These are phyloP conservation scores for Hemileccinum impolitum DNA, from an alignment of 768 basidiomycete species.

Conservation along the genomic window DNA sequence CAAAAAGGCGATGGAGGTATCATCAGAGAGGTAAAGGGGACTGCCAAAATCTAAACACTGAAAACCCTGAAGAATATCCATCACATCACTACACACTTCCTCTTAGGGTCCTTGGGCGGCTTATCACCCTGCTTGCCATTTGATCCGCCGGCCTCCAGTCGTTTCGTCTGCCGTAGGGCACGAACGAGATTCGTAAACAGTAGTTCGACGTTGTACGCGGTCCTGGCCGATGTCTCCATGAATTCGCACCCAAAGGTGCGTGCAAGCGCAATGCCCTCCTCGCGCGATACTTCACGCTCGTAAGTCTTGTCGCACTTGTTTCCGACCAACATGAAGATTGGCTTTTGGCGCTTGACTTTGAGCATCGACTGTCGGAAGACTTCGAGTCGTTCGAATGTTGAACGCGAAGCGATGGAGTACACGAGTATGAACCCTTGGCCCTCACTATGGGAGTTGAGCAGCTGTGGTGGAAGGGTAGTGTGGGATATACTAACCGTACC, in stretches of 20 bases:
- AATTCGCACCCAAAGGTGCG: constrained; percentile 87
- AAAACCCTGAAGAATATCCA: constrained; percentile 56
- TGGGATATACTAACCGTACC: constrained; percentile 71
- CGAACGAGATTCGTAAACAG: constrained; percentile 89
- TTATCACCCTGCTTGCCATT: constrained; percentile 39
- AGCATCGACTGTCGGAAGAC: constrained; percentile 88
- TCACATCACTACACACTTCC: constrained; percentile 81
- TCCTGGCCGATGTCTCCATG: constrained; percentile 96
- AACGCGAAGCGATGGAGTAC: constrained; percentile 93
- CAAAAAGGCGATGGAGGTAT: constrained; percentile 58
- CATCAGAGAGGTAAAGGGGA: constrained; percentile 70
- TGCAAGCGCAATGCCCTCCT: constrained; percentile 83
- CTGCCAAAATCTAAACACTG: constrained; percentile 60
- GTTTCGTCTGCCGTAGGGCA: constrained; percentile 68
- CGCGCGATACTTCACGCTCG: constrained; percentile 86
- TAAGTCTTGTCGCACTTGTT: constrained; percentile 95
- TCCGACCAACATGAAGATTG: constrained; percentile 91
- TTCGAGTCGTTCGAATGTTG: constrained; percentile 87
- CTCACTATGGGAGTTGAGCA: constrained; percentile 52
- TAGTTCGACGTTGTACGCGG: constrained; percentile 85
- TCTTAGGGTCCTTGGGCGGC: constrained; percentile 44
- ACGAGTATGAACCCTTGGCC: constrained; percentile 98
- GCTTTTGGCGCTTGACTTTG: constrained; percentile 80
- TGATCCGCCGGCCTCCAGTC: constrained; percentile 45
- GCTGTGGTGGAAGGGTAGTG: constrained; percentile 4